Base-by-base conservation (phyloP, 2,329 filamentous ascomycete genomes). In the Neospermospora avenae region DNA sequence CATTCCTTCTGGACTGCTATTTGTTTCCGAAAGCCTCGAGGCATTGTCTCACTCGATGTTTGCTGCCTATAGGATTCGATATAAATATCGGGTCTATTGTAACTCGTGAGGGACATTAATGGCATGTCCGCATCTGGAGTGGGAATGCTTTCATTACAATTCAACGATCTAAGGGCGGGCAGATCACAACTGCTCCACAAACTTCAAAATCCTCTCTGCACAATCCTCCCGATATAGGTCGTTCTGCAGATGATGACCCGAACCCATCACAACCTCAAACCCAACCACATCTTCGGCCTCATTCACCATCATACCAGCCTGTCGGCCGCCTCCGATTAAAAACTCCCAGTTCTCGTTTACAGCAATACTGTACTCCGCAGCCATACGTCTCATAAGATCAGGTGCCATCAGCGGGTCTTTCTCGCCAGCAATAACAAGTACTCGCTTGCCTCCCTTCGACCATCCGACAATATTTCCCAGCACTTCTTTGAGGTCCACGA, bases 221-320 rank as follows among this genome's bases (percentile, higher is more conserved):
- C 73, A 75, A n/a, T 67, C 68, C 51, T 73, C 67, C 72, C 72
- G 76, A 51, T 71, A 68, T 1, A 73, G 60, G 65, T 77, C 74
- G 63, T 77, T 75, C 62, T 77, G 74, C 48, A 77, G 57, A 70
- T 78, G 76, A 69, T 78, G 75, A 4, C 72, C 75, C 16, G 74
- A 62, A 3, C 70, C 73, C 45, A 67, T 58, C 0, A 76, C 71
- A 22, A 73, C 65, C 8, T 52, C 70, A 60, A 74, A 73, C 20
- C 60, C 71, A 65, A 61, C 59, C 6, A 48, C 20, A 11, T 35
- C 48, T 34, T 69, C 63, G 14, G 70, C 53, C 8, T 10, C 62
- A 34, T n/a, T 13, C 22, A 28, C 11, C 20, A 5, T 24, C 42
- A 45, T 22, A 37, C 22, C 10, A 2, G 25, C 6, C 28, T 20